Base-by-base conservation (phyloP, 1,284 basidiomycete species). In the Ceratobasidium theobromae region DNA sequence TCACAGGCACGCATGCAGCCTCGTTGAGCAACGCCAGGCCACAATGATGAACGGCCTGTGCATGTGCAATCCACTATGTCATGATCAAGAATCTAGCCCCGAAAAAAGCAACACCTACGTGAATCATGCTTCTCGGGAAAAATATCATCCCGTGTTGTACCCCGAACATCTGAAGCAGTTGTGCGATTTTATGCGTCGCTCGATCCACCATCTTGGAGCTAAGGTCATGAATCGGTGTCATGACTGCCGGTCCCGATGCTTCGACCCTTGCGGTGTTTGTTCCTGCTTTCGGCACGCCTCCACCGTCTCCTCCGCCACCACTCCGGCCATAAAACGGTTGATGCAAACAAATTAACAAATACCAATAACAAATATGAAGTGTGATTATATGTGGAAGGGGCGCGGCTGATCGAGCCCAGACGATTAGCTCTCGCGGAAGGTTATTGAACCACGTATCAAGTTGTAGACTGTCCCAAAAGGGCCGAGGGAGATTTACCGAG, bases 281-380 rank as follows among this genome's bases (percentile, higher is more conserved):
- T 21, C 43, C 43, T 45, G 9, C 18, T 21, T n/a, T n/a, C n/a
- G n/a, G n/a, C n/a, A n/a, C n/a, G n/a, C 43, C 43, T 21, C 6
- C 18, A n/a, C 18, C 43, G 43, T 9, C 43, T 45, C 18, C 43
- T 11, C 18, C 18, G 9, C 9, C 9, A 2, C n/a, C 73, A 2
- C 77, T 71, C 23, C 79, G 79, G 0, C 82, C 79, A 72, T 84
- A 87, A 75, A 86, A 86, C 0, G 86, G 86, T 0, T 86, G 79
- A 68, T 87, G 85, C 0, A 89, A 80, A 8, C 88, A 77, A 40
- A 88, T 85, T 57, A 82, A 78, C 3, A 84, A 76, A 85, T 85
- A 88, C 76, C 84, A 82, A 72, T 85, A 85, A 1, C 81, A 79
- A 32, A 86, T 75, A 70, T 88, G 86, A 64, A 87, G 76, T 79